phyloP scores from a whole-genome alignment of 179 eudicot genomes.

The Beta macrorhiza region DNA sequence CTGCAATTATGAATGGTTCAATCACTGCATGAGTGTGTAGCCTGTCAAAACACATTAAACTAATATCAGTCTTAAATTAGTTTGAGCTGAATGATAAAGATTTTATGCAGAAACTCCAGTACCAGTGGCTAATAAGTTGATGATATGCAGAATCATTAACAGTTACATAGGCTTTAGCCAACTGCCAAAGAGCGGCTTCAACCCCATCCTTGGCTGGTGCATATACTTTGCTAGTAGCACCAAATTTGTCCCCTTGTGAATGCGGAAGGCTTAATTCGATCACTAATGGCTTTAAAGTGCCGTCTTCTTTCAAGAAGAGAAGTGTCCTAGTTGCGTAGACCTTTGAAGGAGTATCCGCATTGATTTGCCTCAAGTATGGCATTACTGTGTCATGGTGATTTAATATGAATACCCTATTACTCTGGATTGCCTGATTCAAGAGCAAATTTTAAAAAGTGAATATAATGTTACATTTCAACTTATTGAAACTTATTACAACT shows the following conservation, averaged over 20 bases:
- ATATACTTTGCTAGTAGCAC: constrained; percentile 52
- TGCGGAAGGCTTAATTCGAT: constrained; percentile 73
- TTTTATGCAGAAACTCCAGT: constrained; percentile 2
- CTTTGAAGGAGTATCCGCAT: constrained; percentile 46
- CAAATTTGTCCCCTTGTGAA: constrained; percentile 47
- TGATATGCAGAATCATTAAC: constrained; percentile 72
- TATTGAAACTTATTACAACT: not conserved
- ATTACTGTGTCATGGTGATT: constrained; percentile 68
- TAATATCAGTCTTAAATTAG: not conserved
- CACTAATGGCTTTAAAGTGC: constrained; percentile 69
- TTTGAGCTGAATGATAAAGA: not conserved
- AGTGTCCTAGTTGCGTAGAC: constrained; percentile 69
- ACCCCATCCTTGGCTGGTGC: constrained; percentile 56
- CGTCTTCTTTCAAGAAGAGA: constrained; percentile 62
- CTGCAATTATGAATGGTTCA: constrained; percentile 52
- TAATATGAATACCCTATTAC: constrained; percentile 51
- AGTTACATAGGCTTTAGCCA: constrained; percentile 78
- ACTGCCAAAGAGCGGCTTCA: constrained; percentile 62
- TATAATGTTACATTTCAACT: not conserved
- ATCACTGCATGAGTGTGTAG: constrained; percentile 47
- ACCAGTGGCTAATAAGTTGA: constrained; percentile 87
- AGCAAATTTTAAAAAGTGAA: not conserved
- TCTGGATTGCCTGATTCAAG: constrained; percentile 49
- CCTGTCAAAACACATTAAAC: constrained; percentile 30
- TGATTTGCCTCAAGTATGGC: constrained; percentile 66